These are phyloP conservation scores for Hygrophorus pudorinus DNA, from an alignment of 768 basidiomycete genomes.

Conservation along the genomic window DNA sequence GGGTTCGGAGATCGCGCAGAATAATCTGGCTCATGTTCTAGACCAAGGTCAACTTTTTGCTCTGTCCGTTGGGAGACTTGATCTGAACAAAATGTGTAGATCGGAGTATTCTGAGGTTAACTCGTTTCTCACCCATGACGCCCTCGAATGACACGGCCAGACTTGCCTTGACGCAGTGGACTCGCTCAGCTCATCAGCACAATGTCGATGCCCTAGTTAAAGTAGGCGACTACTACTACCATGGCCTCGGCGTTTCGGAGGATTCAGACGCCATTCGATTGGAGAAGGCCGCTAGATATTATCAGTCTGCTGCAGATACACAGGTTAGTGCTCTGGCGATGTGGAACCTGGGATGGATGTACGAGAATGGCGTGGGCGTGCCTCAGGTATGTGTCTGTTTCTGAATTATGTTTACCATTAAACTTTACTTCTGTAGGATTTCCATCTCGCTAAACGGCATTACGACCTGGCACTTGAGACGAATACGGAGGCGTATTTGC, in stretches of 20 bases:
- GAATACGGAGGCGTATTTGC: conserved; percentile 82
- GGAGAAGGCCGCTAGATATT: conserved; percentile 90
- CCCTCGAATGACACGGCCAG: conserved; percentile 77
- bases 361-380: conserved; percentile 91
- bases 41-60: conserved; percentile 63
- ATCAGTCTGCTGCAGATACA: conserved; percentile 90
- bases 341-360: conserved; percentile 99
- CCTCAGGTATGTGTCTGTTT: conserved; percentile 45
- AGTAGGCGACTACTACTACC: conserved; percentile 96
- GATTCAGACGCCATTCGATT: conserved; percentile 54
- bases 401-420: background rate
- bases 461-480: conserved; percentile 88
- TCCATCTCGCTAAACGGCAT: conserved; percentile 91
- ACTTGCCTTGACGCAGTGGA: conserved; percentile 88
- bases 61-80: too few relatives aligned
- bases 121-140: conserved; percentile 57
- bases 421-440: conserved; percentile 52
- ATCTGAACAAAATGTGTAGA: too few relatives aligned
- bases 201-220: conserved; percentile 97
- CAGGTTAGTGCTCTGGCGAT: conserved; percentile 89
- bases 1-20: conserved; percentile 88
- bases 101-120: conserved; percentile 56
- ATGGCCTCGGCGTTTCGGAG: conserved; percentile 72
- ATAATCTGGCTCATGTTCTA: conserved; percentile 85
- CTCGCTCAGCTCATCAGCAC: conserved; percentile 83